Conservation (phyloP, 1,139 yeast species). For the Arxiozyma slooffiae region DNA sequence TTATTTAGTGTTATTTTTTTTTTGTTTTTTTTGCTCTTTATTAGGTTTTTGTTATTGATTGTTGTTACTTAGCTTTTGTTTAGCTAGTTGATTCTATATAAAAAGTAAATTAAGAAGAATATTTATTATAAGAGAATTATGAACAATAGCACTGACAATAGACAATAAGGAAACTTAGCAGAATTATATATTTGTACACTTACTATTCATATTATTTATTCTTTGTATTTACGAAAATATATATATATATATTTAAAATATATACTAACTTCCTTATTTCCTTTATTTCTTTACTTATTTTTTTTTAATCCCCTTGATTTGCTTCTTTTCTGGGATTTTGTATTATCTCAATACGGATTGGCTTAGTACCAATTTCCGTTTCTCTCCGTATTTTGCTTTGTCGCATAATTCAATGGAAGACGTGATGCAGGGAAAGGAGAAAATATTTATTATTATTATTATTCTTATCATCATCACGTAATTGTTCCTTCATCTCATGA, state of each 20-base stretch:
- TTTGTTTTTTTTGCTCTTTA: no score
- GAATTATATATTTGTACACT: no score
- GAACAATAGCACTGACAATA: no score
- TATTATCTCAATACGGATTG: background rate
- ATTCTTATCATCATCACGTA: no score
- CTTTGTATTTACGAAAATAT: background rate
- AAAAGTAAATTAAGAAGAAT: no score
- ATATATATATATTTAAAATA: no score
- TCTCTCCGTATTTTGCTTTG: background rate
- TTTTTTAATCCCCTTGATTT: background rate
- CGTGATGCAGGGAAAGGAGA: background rate
- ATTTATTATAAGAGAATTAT: background rate
- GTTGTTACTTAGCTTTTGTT: background rate
- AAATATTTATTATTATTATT: no score
- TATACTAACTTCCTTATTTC: background rate
- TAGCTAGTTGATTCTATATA: background rate
- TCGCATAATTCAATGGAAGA: no score
- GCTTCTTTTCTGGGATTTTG: background rate
- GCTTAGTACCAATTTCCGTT: background rate
- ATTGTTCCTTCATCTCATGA: background rate
- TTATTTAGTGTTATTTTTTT: no score
- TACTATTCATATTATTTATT: no score
- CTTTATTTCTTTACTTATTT: background rate
- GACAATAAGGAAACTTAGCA: no score
- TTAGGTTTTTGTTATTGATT: no score